These are phyloP conservation scores for Ramaria sp. DNA, from an alignment of 768 basidiomycete species.

Conservation along the genomic window DNA sequence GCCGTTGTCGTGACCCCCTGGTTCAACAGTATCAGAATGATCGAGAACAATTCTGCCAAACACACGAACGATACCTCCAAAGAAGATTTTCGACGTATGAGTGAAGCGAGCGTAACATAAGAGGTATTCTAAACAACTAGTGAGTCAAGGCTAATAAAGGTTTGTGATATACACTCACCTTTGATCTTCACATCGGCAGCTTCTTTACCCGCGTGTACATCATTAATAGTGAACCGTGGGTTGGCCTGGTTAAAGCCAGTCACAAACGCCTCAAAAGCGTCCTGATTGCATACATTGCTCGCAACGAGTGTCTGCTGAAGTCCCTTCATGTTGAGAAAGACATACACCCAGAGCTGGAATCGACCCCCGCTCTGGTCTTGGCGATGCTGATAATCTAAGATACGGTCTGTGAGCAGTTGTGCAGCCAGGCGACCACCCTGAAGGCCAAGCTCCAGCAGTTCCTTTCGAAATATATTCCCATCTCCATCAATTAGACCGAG, in stretches of 20 bases:
- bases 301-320: slow-evolving; percentile 7
- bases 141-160: background rate
- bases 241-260: slow-evolving; percentile 62
- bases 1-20: slow-evolving; percentile 46
- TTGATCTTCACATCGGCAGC: slow-evolving; percentile 69
- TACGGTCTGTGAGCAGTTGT: slow-evolving; percentile 27
- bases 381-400: slow-evolving; percentile 28
- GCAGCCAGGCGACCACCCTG: slow-evolving; percentile 50
- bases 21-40: background rate
- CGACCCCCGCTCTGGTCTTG: slow-evolving; percentile 48
- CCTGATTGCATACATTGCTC: slow-evolving; percentile 10
- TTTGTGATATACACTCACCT: slow-evolving; percentile 29
- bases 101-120: slow-evolving; percentile 63
- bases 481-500: slow-evolving; percentile 50
- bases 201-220: slow-evolving; percentile 64
- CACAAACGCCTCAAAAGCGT: slow-evolving; percentile 52
- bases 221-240: slow-evolving; percentile 56
- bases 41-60: background rate
- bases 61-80: slow-evolving; percentile 40
- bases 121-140: slow-evolving; percentile 32
- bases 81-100: slow-evolving; percentile 63
- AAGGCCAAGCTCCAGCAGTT: slow-evolving; percentile 44
- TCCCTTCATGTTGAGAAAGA: slow-evolving; percentile 8
- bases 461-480: slow-evolving; percentile 43
- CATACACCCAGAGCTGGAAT: slow-evolving; percentile 5